Evolutionary conservation across 1,284 basidiomycete genomes (phyloP), one percentile per base, ranked within the genome.

Genomic region (Ganoderma boninense): DNA sequence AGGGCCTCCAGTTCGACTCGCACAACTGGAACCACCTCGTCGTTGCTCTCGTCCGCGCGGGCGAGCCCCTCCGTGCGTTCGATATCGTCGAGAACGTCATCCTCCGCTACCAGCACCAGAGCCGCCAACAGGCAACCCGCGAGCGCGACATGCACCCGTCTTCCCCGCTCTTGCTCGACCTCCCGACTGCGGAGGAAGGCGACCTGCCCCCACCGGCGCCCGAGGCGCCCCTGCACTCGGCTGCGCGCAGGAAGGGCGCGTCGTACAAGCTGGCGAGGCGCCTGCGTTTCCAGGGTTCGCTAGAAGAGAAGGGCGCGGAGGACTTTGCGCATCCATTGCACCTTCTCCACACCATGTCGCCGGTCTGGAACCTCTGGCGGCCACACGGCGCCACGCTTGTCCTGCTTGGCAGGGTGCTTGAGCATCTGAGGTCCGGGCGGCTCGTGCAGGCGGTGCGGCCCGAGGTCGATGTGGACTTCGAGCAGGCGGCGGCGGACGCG

Each of bases 11-110:
- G 3, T 96, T 97, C 78, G 96, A 98, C 79, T 88, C 94, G 14
- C 91, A 94, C 76, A 99, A 98, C 81, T 99, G 96, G 94, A 99
- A 98, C 79, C 91, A 95, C 77, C 86, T 97, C 32, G 88, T 87
- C 32, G 84, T 92, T 4, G 93, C 92, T 16, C 87, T 97, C 43
- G 85, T 96, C 40, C 89, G 92, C 43, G 94, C 92, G 0, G 96
- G 94, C 23, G 89, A 97, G 76, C 80, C 91, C 8, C 89, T 92
- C 73, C 92, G 92, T 62, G 96, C 95, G 3, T 95, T 97, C 80
- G 90, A 92, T 75, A 86, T 98, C 32, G 82, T 96, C 38, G 95
- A 98, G 79, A 86, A 88, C 60, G 89, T 98, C 54, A 86, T 98
- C 66, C 76, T 96, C 20, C 91, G 90, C 0, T 88, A 89, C 75